Conservation (phyloP, 352 stramenopile species). For the Achlya hypogyna region DNA sequence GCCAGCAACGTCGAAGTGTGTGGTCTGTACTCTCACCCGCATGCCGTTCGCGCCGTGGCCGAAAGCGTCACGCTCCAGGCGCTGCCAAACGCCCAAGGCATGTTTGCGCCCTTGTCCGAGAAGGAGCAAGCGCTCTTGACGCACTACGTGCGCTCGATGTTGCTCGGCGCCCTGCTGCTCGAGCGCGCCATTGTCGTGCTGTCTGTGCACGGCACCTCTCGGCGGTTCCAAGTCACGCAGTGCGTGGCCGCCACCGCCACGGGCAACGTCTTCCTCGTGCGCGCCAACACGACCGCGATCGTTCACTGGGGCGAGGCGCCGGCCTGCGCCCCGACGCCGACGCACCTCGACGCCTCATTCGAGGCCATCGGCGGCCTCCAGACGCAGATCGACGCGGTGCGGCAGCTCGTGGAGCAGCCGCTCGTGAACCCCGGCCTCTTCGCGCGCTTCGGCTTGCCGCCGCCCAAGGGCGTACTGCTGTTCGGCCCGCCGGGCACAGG, state of each 20-base stretch:
- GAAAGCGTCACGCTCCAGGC: no score
- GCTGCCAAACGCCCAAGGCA: no score
- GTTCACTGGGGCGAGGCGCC: neutral
- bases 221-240: constrained; percentile 38
- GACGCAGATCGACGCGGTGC: constrained; percentile 90
- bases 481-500: no score
- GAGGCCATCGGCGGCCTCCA: constrained; percentile 77
- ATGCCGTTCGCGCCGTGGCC: no score
- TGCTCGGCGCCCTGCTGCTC: no score
- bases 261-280: constrained; percentile 13
- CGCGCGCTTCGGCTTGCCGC: constrained; percentile 87
- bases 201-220: constrained; percentile 48
- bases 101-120: no score
- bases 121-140: no score
- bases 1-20: no score
- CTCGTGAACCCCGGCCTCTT: constrained; percentile 91
- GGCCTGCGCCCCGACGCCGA: constrained; percentile 46
- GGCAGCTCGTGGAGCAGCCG: constrained; percentile 95
- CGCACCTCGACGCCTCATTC: constrained; percentile 78
- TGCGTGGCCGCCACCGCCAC: constrained; percentile 3
- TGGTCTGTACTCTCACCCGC: no score
- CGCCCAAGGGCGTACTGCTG: constrained; percentile 92
- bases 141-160: no score
- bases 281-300: constrained; percentile 24
- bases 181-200: no score